Conservation (phyloP, 2,329 filamentous ascomycete genomes). For the Tolypocladium album region DNA sequence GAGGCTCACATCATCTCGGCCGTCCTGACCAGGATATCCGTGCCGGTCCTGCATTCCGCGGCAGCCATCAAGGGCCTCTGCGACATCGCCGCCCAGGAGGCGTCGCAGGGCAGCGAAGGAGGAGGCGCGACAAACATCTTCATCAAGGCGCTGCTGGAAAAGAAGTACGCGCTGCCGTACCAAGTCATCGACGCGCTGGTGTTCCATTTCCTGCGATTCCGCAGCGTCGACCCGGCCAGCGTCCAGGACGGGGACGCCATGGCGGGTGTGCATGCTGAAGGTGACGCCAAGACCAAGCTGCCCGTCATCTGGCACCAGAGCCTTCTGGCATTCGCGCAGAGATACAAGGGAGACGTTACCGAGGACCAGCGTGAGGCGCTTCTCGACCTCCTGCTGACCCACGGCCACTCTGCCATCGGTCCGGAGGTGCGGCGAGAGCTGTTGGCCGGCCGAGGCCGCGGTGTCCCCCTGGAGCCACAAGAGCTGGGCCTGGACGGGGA, state of each 20-base stretch:
- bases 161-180: conserved; percentile 92
- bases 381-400: conserved; percentile 72
- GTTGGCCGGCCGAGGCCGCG: conserved; percentile 76
- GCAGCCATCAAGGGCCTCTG: conserved; percentile 86
- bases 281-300: conserved; percentile 51
- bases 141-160: conserved; percentile 85
- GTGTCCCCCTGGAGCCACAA: conserved; percentile 52
- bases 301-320: conserved; percentile 97
- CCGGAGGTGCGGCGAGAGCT: conserved; percentile 86
- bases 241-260: conserved; percentile 43
- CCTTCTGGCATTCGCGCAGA: conserved; percentile 80
- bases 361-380: conserved; percentile 90
- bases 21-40: conserved; percentile 72
- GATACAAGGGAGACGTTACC: conserved; percentile 92
- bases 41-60: conserved; percentile 86
- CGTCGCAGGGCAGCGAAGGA: conserved; percentile 69
- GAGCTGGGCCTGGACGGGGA: conserved; percentile 57
- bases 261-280: conserved; percentile 29
- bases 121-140: conserved; percentile 92
- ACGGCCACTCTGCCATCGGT: conserved; percentile 80
- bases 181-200: conserved; percentile 91
- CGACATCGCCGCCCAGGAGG: conserved; percentile 88
- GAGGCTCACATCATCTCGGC: conserved; percentile 88
- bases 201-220: conserved; percentile 91
- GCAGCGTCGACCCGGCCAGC: conserved; percentile 52